Conservation (phyloP, 306 rosid genomes). For the Gillenia trifoliata region DNA sequence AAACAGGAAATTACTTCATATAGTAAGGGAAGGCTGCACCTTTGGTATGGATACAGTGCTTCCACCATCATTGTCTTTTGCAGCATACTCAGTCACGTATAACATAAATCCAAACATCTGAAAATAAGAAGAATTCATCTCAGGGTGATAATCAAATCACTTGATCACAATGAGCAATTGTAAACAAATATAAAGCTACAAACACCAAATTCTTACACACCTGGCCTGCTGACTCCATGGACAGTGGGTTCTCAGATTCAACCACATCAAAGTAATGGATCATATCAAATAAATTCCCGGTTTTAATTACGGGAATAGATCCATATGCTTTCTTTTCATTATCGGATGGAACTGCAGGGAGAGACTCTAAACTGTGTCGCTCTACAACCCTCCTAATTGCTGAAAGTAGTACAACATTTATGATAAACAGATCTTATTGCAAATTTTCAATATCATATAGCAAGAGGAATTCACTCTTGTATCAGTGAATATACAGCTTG, state of each 20-base stretch:
- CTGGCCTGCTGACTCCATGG: conserved; percentile 89
- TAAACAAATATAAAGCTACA: neutral
- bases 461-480: neutral
- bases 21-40: conserved; percentile 29
- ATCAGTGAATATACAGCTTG: neutral
- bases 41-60: conserved; percentile 57
- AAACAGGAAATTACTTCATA: neutral
- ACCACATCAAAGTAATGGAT: conserved; percentile 34
- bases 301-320: conserved; percentile 47
- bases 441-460: conserved; percentile 8
- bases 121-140: conserved; percentile 27
- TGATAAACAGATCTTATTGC: conserved; percentile 17
- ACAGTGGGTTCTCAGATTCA: conserved; percentile 60
- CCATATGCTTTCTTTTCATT: conserved; percentile 65
- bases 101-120: conserved; percentile 85
- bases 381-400: conserved; percentile 72
- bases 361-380: conserved; percentile 42
- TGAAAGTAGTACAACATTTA: conserved; percentile 38
- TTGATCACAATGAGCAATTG: neutral
- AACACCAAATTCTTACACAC: conserved; percentile 31
- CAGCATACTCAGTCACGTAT: conserved; percentile 52
- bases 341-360: conserved; percentile 62
- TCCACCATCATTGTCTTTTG: conserved; percentile 35
- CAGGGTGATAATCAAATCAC: neutral
- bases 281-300: conserved; percentile 51